Base-by-base conservation (phyloP, 768 basidiomycete species). In the Russula sp. region DNA sequence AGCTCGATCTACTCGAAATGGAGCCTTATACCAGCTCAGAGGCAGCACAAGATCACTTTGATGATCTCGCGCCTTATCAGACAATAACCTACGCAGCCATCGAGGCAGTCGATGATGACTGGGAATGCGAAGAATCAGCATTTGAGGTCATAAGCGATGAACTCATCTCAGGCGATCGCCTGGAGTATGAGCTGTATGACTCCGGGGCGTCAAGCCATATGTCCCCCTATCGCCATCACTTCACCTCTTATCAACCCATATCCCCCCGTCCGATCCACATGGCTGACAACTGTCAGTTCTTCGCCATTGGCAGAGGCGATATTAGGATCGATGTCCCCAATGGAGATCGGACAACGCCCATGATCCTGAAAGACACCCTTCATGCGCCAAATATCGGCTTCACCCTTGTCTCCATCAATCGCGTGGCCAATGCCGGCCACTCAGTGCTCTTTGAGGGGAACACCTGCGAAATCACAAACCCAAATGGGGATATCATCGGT, bases 131-230 rank as follows among this genome's bases (percentile, higher is more conserved):
- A n/a, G n/a, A n/a, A n/a, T n/a, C n/a, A n/a, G n/a, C n/a, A n/a
- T n/a, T n/a, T n/a, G n/a, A n/a, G n/a, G n/a, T n/a, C n/a, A n/a
- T n/a, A n/a, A n/a, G n/a, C n/a, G n/a, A n/a, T n/a, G n/a, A n/a
- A n/a, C n/a, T n/a, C n/a, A n/a, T n/a, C n/a, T n/a, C n/a, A n/a
- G n/a, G n/a, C n/a, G n/a, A n/a, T n/a, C n/a, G n/a, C n/a, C n/a
- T n/a, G n/a, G n/a, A n/a, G n/a, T n/a, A n/a, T n/a, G 58, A 47
- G 16, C 47, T 68, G 35, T 59, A 59, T 25, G 64, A 69, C 56
- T 68, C 67, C 1, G 67, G 68, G 5, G 65, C 66, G 2, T 56
- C 52, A 8, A 51, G 55, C 1, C 68, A 68, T 48, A 67, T 68
- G 39, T 61, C 66, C 18, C 67, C 69, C 3, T 45, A 43, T 25